Evolutionary conservation across 2,329 filamentous ascomycete genomes (phyloP), one percentile per base, ranked within the genome.

Genomic region (Cyphellophora attinorum): DNA sequence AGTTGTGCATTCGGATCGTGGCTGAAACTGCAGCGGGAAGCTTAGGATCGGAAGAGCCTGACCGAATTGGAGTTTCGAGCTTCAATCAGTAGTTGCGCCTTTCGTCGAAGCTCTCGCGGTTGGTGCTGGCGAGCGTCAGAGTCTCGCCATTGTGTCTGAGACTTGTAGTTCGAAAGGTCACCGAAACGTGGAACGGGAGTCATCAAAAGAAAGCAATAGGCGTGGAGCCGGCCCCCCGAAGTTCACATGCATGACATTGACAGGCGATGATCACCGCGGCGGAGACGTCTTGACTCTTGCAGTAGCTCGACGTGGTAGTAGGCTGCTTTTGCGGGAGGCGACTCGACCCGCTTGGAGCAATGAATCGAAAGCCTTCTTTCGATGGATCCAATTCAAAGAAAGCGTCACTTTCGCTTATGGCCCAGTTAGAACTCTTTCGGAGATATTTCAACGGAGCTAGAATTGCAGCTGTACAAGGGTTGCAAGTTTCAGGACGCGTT

Each of bases 391-490:
- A 25, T 8, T 25, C n/a, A n/a, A 25, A 25, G n/a, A 8, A n/a
- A n/a, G 21, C 21, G 21, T 25, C 21, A 25, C 8, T 25, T 25
- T 25, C 21, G 21, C 21, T 25, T 25, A 25, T 8, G 8, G 21
- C 8, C 21, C 8, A 25, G n/a, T 25, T 8, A n/a, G 8, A n/a
- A 8, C 8, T n/a, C n/a, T 8, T n/a, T 25, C 21, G 21, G 21
- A 25, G 21, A n/a, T n/a, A 25, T 25, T 25, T 25, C 8, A n/a
- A 25, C 21, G n/a, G n/a, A 25, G 21, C 21, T 25, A 25, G 21
- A 25, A 8, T 8, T n/a, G 8, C n/a, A n/a, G 8, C 8, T 8
- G 8, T 8, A 25, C 21, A 8, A 25, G 21, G 21, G 21, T 25
- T 8, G n/a, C 8, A n/a, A 8, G 21, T 25, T 25, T 25, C 21